Percentiles rank a stretch among this genome's conserved stretches.
phyloP scores from a whole-genome alignment of 305 asterid genomes.

The Withania somnifera region DNA sequence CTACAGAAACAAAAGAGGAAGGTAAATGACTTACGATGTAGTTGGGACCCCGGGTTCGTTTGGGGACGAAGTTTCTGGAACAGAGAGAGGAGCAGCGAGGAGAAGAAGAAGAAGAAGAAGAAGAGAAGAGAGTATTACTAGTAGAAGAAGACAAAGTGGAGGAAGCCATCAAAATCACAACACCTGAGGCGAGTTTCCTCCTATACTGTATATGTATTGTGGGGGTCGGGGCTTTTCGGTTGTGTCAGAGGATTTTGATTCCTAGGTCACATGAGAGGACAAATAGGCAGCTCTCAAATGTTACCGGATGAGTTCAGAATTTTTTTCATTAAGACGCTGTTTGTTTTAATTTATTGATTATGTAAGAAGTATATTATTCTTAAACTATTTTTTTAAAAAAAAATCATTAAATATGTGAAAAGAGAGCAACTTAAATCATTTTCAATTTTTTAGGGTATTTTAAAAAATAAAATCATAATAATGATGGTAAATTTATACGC shows the following conservation, averaged over 20 bases:
- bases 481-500: not conserved
- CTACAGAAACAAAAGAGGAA: not conserved
- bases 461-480: no score
- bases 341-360: no score
- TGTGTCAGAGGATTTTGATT: not conserved
- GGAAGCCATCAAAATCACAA: constrained; percentile 2
- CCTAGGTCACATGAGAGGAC: not conserved
- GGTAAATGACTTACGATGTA: not conserved
- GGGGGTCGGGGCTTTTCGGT: not conserved
- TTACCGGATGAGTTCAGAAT: no score
- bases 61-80: not conserved
- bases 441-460: no score
- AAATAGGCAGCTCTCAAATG: not conserved
- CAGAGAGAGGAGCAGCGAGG: not conserved
- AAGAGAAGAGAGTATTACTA: not conserved
- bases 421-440: no score
- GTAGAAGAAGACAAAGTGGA: not conserved
- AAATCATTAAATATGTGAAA: not conserved
- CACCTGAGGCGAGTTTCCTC: not conserved
- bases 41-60: not conserved
- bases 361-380: not conserved
- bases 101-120: not conserved
- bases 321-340: no score
- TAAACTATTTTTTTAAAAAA: not conserved
- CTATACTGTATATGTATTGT: not conserved